Percentiles rank a stretch among this genome's conserved stretches.
Conservation (phyloP, 1,284 basidiomycete species). For the Ustilago bromivora region DNA sequence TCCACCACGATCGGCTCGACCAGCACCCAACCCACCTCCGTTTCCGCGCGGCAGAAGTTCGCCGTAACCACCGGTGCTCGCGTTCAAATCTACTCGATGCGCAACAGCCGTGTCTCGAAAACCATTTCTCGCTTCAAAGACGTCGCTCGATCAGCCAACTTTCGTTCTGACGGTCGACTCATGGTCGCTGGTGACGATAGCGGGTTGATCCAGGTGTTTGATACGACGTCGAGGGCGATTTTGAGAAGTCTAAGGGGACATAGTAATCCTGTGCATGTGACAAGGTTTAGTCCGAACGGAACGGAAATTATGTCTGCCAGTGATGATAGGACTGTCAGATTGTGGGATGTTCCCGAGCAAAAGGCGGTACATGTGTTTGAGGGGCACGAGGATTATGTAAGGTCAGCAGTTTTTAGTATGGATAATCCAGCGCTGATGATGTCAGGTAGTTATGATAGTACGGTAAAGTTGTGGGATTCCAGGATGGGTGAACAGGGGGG, state of each 20-base stretch:
- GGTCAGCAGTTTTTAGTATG: conserved; percentile 86
- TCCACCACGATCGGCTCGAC: conserved; percentile 31
- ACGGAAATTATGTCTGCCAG: conserved; percentile 93
- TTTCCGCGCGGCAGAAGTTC: conserved; percentile 74
- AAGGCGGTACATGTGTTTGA: conserved; percentile 81
- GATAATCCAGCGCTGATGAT: conserved; percentile 86
- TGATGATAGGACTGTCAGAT: conserved; percentile 91
- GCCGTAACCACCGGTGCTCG: conserved; percentile 94
- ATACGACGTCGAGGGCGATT: conserved; percentile 92
- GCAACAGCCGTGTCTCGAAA: conserved; percentile 94
- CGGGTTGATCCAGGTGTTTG: conserved; percentile 94
- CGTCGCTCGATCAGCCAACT: conserved; percentile 77
- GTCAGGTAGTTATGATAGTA: conserved; percentile 94
- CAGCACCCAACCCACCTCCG: conserved; percentile 32
- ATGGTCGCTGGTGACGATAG: conserved; percentile 95
- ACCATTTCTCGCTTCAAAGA: conserved; percentile 97
- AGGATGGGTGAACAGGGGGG: conserved; percentile 71
- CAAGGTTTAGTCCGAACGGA: conserved; percentile 86
- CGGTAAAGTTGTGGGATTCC: conserved; percentile 88
- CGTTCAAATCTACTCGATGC: conserved; percentile 94
- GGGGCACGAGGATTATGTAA: conserved; percentile 93
- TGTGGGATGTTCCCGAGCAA: conserved; percentile 97
- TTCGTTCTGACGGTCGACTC: conserved; percentile 89
- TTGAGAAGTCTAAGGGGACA: conserved; percentile 91
- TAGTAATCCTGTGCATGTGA: conserved; percentile 89